Evolutionary conservation across 2,329 filamentous ascomycete genomes (phyloP).

Genomic region (Hypoxylon rubiginosum): DNA sequence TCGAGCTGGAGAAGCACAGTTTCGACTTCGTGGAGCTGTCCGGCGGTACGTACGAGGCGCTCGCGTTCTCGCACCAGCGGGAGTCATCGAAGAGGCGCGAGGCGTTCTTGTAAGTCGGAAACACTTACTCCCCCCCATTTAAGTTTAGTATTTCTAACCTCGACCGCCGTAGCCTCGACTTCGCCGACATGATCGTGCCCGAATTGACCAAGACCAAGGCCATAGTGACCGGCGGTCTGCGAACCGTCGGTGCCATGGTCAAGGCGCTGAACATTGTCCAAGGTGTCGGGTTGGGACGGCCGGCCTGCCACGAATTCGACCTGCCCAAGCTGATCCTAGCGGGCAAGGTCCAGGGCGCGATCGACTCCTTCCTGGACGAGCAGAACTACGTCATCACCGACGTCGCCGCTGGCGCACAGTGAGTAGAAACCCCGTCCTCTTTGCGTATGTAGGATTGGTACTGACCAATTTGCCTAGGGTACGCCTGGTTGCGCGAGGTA

Average conservation of each 20-base stretch:
- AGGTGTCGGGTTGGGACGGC: constrained; percentile 7
- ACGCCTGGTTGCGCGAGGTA: neutral
- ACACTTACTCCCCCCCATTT: neutral
- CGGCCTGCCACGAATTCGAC: neutral
- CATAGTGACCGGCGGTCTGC: constrained; percentile 72
- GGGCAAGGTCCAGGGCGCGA: constrained; percentile 1
- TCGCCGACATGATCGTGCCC: constrained; percentile 67
- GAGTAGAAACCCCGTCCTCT: neutral
- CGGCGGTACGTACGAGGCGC: constrained; percentile 71
- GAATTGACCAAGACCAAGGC: constrained; percentile 64
- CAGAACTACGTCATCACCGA: neutral
- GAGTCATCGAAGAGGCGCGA: constrained; percentile 68
- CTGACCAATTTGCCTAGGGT: neutral
- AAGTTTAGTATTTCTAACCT: neutral
- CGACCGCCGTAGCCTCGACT: constrained; percentile 63
- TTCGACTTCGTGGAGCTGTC: constrained; percentile 78
- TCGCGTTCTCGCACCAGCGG: constrained; percentile 54
- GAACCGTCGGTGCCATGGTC: constrained; percentile 69
- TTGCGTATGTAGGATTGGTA: neutral
- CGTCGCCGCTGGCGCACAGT: constrained; percentile 14
- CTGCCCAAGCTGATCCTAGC: constrained; percentile 1
- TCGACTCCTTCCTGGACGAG: constrained; percentile 2
- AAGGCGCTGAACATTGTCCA: constrained; percentile 59
- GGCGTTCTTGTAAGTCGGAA: constrained; percentile 67
- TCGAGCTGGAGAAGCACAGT: constrained; percentile 67